phyloP scores from a whole-genome alignment of 768 basidiomycete species.

The Tricholoma sp. region DNA sequence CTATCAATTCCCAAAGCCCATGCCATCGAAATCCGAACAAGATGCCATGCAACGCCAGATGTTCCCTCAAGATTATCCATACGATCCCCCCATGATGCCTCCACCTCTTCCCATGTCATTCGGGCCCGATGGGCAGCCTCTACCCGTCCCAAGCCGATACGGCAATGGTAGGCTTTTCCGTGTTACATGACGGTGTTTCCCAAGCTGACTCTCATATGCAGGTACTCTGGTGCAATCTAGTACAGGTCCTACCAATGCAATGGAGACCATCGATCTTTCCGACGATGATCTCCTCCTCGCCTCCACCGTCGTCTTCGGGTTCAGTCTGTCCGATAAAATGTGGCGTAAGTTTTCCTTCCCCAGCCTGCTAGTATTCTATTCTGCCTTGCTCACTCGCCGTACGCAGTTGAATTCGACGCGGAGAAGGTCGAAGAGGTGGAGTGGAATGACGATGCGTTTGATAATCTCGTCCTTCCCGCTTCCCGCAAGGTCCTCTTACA shows the following conservation, averaged over 20 bases:
- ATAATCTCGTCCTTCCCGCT: constrained; percentile 52
- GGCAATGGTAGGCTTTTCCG: constrained; percentile 5
- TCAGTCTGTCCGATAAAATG: constrained; percentile 53
- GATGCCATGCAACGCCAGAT: neutral
- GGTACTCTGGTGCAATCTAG: constrained; percentile 17
- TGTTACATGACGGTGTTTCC: too few relatives aligned
- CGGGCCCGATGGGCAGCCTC: neutral
- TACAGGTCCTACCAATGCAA: neutral
- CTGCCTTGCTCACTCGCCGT: constrained; percentile 24
- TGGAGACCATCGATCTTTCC: constrained; percentile 29
- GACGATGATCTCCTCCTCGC: constrained; percentile 54
- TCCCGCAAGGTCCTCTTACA: constrained; percentile 50
- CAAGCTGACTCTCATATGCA: neutral
- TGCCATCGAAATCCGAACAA: constrained; percentile 18
- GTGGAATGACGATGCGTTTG: constrained; percentile 55
- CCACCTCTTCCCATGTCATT: neutral
- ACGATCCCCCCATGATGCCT: neutral
- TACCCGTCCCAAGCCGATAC: neutral
- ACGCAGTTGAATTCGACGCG: constrained; percentile 55
- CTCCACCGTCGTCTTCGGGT: constrained; percentile 55
- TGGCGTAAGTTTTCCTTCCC: constrained; percentile 40
- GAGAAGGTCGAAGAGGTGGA: constrained; percentile 46
- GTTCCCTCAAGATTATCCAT: neutral
- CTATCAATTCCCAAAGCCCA: constrained; percentile 38
- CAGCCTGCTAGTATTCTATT: too few relatives aligned